Evolutionary conservation across 2,329 filamentous ascomycete genomes (phyloP), one percentile per base, ranked within the genome.

Genomic region (Xylaria multiplex): DNA sequence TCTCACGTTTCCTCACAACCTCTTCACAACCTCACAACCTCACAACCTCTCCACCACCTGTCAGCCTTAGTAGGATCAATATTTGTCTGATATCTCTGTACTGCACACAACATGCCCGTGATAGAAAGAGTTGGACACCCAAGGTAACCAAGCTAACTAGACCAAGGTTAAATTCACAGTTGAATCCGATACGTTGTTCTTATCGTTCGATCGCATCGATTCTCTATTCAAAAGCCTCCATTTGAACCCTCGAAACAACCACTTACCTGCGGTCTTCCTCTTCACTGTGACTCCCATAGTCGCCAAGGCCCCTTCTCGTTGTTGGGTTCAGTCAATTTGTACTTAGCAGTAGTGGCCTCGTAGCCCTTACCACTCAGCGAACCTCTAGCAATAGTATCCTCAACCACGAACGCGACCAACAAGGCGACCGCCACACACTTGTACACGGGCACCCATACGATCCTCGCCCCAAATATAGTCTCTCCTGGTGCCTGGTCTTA

Each of bases 271-370:
- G 14, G 5, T 46, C 24, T 45, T 27, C 37, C 11, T 46, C 42
- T 24, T 63, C 40, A 19, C 19, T 30, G 58, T 42, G 24, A 53
- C 30, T 16, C 40, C 32, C 19, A 37, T 32, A 40, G 40, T 59
- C 37, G 9, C 43, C 14, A 9, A 9, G 55, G 43, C 24, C 24
- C 54, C 30, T 43, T 16, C 45, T 56, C 42, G 52, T 19, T 32
- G n/a, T 56, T 6, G n/a, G 56, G 19, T 32, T 46, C 24, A 55
- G 48, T 58, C 48, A 30, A 53, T 14, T 14, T 16, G 56, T 42
- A 48, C 52, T 46, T 22, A 35, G 22, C 27, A 65, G n/a, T 50
- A 60, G 19, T 49, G 52, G 24, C 40, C 32, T 42, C 32, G 46
- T 32, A 42, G 8, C 27, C 46, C 9, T 27, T 43, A 37, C 30